Percentiles rank a stretch among this genome's conserved stretches.
These are phyloP conservation scores for Russula dissimulans DNA, from an alignment of 768 basidiomycete species.

Conservation along the genomic window DNA sequence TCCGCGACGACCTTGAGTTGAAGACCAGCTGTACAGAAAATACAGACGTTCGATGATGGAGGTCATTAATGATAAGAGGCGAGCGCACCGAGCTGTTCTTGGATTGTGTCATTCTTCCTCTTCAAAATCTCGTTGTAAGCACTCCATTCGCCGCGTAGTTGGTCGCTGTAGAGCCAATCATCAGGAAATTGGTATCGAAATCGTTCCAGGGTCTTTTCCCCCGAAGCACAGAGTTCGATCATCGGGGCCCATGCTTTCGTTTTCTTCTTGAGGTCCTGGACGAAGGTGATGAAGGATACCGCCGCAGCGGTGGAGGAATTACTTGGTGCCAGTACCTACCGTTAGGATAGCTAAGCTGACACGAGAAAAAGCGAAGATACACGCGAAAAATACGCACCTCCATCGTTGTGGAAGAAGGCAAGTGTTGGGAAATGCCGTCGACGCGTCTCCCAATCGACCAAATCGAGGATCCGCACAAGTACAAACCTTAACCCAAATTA, in stretches of 20 bases:
- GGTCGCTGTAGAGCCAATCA: constrained; percentile 98
- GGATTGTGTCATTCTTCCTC: constrained; percentile 96
- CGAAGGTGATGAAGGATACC: constrained; percentile 98
- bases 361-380: constrained; percentile 2
- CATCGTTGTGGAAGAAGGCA: constrained; percentile 24
- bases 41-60: not conserved
- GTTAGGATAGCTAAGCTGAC: not conserved
- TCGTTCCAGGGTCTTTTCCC: constrained; percentile 94
- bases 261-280: constrained; percentile 97
- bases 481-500: constrained; percentile 10
- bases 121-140: constrained; percentile 97
- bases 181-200: constrained; percentile 95
- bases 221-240: constrained; percentile 88
- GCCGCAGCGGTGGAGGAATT: constrained; percentile 95
- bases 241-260: constrained; percentile 94
- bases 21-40: constrained; percentile 60
- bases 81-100: constrained; percentile 88
- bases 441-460: constrained; percentile 14
- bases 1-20: constrained; percentile 99
- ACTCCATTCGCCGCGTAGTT: constrained; percentile 95
- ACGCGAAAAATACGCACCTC: constrained; percentile 23
- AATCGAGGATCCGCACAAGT: not conserved
- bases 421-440: constrained; percentile 5
- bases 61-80: not conserved
- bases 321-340: constrained; percentile 47